phyloP scores from a whole-genome alignment of 106 monocot genomes.

The Acorus calamus region DNA sequence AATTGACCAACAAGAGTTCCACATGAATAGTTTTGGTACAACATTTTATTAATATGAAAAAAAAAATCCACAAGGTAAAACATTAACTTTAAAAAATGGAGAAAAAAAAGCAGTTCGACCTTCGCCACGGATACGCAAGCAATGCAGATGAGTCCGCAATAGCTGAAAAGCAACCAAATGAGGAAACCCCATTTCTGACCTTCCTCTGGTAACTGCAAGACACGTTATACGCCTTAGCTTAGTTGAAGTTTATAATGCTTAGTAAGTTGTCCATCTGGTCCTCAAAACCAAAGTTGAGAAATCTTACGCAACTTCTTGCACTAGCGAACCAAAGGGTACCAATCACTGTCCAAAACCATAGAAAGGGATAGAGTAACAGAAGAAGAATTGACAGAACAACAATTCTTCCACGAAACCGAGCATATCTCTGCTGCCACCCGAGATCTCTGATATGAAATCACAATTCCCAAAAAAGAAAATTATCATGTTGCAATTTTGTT shows the following conservation, averaged over 20 bases:
- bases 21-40: too few relatives aligned
- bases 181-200: slow-evolving; percentile 86
- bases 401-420: slow-evolving; percentile 84
- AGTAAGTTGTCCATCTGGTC: not conserved
- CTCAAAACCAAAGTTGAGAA: slow-evolving; percentile 1
- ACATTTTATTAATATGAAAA: too few relatives aligned
- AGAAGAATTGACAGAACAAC: slow-evolving; percentile 67
- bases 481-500: too few relatives aligned
- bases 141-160: slow-evolving; percentile 63
- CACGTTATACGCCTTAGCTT: not conserved
- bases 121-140: slow-evolving; percentile 52
- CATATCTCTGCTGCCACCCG: slow-evolving; percentile 91
- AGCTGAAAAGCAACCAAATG: slow-evolving; percentile 78
- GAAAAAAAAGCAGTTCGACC: slow-evolving; percentile 19
- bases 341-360: slow-evolving; percentile 91
- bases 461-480: too few relatives aligned
- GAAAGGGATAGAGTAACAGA: slow-evolving; percentile 93
- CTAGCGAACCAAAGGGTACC: slow-evolving; percentile 93
- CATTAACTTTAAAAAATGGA: not conserved
- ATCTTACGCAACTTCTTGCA: slow-evolving; percentile 86
- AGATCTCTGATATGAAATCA: slow-evolving; percentile 52
- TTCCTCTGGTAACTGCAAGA: slow-evolving; percentile 63
- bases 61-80: too few relatives aligned
- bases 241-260: not conserved
- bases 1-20: too few relatives aligned